Conservation (phyloP, 441 rosid species). For the Pelargonium myrrhifolium region DNA sequence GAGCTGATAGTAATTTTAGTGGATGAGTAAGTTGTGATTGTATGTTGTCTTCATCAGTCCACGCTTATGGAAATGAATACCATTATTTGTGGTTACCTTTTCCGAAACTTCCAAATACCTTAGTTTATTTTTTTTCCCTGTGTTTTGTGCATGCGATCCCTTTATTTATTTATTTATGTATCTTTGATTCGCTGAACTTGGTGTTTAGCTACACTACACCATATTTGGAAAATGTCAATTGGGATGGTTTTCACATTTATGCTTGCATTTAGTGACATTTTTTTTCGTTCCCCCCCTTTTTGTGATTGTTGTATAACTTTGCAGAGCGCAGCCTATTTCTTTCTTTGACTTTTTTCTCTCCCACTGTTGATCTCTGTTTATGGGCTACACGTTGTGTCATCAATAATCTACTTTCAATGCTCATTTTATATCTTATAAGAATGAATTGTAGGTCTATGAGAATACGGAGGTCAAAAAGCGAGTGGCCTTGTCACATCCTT, state of each 20-base stretch:
- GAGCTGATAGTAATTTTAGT: background rate
- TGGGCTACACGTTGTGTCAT: background rate
- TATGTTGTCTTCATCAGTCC: background rate
- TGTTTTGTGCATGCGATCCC: background rate
- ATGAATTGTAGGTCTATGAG: conserved; percentile 71
- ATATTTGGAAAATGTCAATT: background rate
- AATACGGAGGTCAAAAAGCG: conserved; percentile 89
- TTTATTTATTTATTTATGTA: background rate
- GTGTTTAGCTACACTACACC: background rate
- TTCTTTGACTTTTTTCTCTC: background rate
- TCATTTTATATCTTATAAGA: conserved; percentile 14
- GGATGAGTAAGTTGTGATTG: conserved; percentile 3
- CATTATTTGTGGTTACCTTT: background rate
- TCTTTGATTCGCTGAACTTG: background rate
- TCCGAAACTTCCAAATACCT: background rate
- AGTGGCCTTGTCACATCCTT: conserved; percentile 74
- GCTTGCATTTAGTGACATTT: background rate
- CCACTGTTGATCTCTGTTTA: background rate
- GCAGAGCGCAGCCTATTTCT: background rate
- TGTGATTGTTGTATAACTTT: background rate
- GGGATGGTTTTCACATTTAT: background rate
- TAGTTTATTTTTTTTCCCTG: background rate
- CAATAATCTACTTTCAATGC: conserved; percentile 2
- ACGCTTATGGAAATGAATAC: background rate
- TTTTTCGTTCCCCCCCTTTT: background rate